A percentile compares a stretch with the other conserved stretches of the same genome.
These are phyloP conservation scores for Albophoma yamanashiensis DNA, from an alignment of 2,329 filamentous ascomycete species.

Conservation along the genomic window DNA sequence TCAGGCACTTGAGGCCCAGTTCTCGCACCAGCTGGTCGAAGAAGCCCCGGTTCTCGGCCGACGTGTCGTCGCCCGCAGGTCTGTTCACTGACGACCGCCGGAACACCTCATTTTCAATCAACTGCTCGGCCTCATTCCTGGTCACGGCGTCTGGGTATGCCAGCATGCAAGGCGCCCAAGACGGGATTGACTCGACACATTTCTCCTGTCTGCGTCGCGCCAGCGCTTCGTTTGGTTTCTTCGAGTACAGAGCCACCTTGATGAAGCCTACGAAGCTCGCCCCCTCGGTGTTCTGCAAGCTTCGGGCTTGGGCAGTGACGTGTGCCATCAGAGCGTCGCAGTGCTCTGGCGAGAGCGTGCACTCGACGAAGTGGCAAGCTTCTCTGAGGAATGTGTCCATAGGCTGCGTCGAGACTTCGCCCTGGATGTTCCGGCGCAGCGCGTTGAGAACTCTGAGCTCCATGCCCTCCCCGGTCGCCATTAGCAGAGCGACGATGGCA, in stretches of 20 bases:
- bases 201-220: slow-evolving; percentile 8
- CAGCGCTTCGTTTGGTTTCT: slow-evolving; percentile 15
- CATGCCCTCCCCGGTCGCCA: slow-evolving; percentile 42
- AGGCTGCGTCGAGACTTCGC: slow-evolving; percentile 27
- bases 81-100: slow-evolving; percentile 12
- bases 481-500: slow-evolving; percentile 45
- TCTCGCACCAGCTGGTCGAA: slow-evolving; percentile 20
- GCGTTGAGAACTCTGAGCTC: slow-evolving; percentile 41
- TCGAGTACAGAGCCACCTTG: slow-evolving; percentile 15
- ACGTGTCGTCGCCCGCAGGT: slow-evolving; percentile 16
- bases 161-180: slow-evolving; percentile 42
- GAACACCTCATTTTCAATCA: slow-evolving; percentile 35
- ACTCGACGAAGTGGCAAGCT: slow-evolving; percentile 40
- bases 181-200: slow-evolving; percentile 18
- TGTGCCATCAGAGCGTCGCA: slow-evolving; percentile 30
- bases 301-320: slow-evolving; percentile 30
- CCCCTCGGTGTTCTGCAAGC: slow-evolving; percentile 36
- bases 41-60: neutral
- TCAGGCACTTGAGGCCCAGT: slow-evolving; percentile 34
- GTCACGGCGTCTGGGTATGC: slow-evolving; percentile 33
- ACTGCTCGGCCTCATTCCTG: slow-evolving; percentile 27
- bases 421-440: slow-evolving; percentile 42
- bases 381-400: slow-evolving; percentile 48
- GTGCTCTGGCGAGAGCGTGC: slow-evolving; percentile 21
- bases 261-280: slow-evolving; percentile 36